Percentiles rank a stretch among this genome's conserved stretches.
These are phyloP conservation scores for Aspergillaceae sp. DNA, from an alignment of 2,329 filamentous ascomycete genomes.

Conservation along the genomic window DNA sequence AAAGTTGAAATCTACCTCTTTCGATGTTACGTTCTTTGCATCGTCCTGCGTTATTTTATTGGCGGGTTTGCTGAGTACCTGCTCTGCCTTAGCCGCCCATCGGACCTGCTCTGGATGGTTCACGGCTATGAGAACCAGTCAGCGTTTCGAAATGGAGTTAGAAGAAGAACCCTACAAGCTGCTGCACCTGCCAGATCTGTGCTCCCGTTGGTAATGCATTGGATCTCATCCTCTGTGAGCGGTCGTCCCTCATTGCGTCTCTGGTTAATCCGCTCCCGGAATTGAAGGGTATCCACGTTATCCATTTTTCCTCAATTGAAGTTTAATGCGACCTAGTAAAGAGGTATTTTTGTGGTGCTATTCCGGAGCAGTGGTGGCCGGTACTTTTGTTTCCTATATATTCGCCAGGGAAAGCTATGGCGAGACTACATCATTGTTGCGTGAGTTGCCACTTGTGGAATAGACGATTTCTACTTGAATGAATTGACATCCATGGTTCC, in stretches of 20 bases:
- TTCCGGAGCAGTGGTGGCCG: too few species aligned
- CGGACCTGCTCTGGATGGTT: constrained; percentile 4
- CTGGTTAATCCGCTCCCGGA: constrained; percentile 5
- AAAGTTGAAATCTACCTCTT: constrained; percentile 5
- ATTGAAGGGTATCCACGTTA: constrained; percentile 6
- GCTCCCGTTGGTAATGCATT: constrained; percentile 6
- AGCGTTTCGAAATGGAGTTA: background rate
- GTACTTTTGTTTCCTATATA: too few species aligned
- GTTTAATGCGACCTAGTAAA: too few species aligned
- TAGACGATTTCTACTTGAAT: too few species aligned
- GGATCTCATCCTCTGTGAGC: constrained; percentile 9
- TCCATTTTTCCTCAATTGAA: background rate
- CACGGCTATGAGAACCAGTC: background rate
- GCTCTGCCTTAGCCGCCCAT: constrained; percentile 6
- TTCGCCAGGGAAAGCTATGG: too few species aligned
- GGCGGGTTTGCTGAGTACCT: constrained; percentile 7
- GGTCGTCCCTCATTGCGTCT: constrained; percentile 4
- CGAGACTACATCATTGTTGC: too few species aligned
- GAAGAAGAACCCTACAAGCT: background rate
- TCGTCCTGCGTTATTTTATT: constrained; percentile 6
- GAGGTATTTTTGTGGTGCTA: too few species aligned
- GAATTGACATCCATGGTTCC: too few species aligned
- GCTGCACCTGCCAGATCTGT: constrained; percentile 6
- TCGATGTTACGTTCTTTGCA: constrained; percentile 5
- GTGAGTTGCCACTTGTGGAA: too few species aligned